Evolutionary conservation across 768 basidiomycete genomes (phyloP), one percentile per base, ranked within the genome.

Genomic region (Naganishia kalamii): DNA sequence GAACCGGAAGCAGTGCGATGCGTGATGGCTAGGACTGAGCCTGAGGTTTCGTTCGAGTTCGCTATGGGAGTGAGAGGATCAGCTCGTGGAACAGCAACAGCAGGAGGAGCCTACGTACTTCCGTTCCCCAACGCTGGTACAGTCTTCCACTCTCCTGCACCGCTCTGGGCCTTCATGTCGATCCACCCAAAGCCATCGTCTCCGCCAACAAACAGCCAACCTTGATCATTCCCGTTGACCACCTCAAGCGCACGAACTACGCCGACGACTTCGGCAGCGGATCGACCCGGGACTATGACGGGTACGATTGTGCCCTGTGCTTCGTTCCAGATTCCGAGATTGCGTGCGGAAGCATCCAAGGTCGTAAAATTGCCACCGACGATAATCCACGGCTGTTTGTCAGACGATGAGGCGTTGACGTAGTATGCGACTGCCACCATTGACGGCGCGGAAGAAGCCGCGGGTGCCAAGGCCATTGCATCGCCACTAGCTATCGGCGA

Each of bases 361-460:
- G 63, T 57, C 35, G 88, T 84, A 75, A 97, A 99, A 76, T 92
- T 92, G 37, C 94, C 94, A 33, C 92, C 94, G 51, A 97, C 81
- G 67, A 97, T 84, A 46, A 85, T 85, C 21, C 90, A 77, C 63
- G 89, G 85, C 0, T 72, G 70, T 48, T 72, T 75, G 4, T 83
- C 82, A 11, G 80, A 80, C 2, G 85, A 85, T 1, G 87, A 83
- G 40, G 81, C 81, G 73, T 97, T 96, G 57, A 63, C 71, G 90
- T 90, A 97, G 81, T 92, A 97, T 1, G 84, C 84, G 33, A 90
- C 94, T 0, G 90, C 84, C 62, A 96, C 81, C 66, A 97, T 85
- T 19, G 90, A 86, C 0, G 92, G 90, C 0, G 90, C 88, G 84
- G 81, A 0, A 79, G 47, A 17, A 83, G 62, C 17, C 89, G 87